Conservation (phyloP, 1,139 yeast species). For the Magnusiomyces tetraspermus region DNA sequence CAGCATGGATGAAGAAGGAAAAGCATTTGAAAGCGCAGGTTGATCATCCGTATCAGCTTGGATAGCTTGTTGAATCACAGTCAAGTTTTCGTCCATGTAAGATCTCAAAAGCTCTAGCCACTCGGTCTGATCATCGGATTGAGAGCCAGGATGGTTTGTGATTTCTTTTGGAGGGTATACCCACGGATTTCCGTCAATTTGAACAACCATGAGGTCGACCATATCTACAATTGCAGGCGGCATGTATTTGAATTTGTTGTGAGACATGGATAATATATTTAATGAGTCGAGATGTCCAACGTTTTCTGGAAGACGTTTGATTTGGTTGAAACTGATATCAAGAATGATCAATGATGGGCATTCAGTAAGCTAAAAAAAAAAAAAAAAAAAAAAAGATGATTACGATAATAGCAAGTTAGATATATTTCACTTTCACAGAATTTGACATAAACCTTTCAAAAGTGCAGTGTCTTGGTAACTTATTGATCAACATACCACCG, state of each 20-base stretch:
- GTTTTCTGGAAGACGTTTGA: slow-evolving; percentile 39
- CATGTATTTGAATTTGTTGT: slow-evolving; percentile 49
- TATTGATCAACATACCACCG: slow-evolving; percentile 29
- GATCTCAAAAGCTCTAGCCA: slow-evolving; percentile 48
- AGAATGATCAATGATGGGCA: slow-evolving; percentile 49
- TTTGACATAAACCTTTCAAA: too few species aligned
- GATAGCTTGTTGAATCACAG: slow-evolving; percentile 12
- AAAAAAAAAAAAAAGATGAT: background rate
- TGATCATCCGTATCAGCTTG: background rate
- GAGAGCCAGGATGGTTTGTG: slow-evolving; percentile 30
- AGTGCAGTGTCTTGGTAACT: too few species aligned
- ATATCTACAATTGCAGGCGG: slow-evolving; percentile 50
- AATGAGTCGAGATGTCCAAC: slow-evolving; percentile 34
- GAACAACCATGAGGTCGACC: slow-evolving; percentile 49
- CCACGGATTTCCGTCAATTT: slow-evolving; percentile 59
- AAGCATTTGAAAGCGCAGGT: background rate
- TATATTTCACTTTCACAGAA: background rate
- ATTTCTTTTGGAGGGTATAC: slow-evolving; percentile 40
- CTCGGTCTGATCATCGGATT: slow-evolving; percentile 38
- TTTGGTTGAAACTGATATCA: slow-evolving; percentile 54
- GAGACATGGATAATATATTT: slow-evolving; percentile 50
- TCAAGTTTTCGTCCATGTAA: slow-evolving; percentile 30
- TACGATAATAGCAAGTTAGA: background rate
- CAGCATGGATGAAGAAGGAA: background rate
- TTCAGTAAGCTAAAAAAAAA: slow-evolving; percentile 23